A percentile compares a stretch with the other conserved stretches of the same genome.
Evolutionary conservation across 169 alveolate genomes (phyloP).

Genomic region (Plasmodium gaboni): DNA sequence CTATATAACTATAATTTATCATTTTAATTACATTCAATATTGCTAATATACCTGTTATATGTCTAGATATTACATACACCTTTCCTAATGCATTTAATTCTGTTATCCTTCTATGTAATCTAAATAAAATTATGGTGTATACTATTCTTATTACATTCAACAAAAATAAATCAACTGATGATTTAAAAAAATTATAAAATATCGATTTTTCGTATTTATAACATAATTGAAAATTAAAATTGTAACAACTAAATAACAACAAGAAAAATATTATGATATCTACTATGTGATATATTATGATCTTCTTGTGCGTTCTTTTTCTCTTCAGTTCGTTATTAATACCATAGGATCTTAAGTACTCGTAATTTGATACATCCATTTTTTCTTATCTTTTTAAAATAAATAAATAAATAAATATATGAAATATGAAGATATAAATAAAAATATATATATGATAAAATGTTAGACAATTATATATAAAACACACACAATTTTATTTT

Average conservation of each 20-base stretch:
- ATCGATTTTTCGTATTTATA: constrained; percentile 18
- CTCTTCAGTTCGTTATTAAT: constrained; percentile 43
- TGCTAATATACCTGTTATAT: constrained; percentile 31
- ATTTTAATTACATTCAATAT: constrained; percentile 21
- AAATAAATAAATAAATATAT: too few relatives aligned
- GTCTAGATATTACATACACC: constrained; percentile 6
- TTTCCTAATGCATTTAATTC: constrained; percentile 11
- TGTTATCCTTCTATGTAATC: constrained; percentile 13
- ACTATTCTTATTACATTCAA: constrained; percentile 23
- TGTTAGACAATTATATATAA: too few relatives aligned
- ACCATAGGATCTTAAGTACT: constrained; percentile 40
- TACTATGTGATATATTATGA: constrained; percentile 40
- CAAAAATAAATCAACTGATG: constrained; percentile 24
- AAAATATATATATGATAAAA: too few relatives aligned
- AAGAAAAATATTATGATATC: constrained; percentile 20
- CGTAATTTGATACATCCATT: constrained; percentile 62
- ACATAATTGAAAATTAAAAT: constrained; percentile 7
- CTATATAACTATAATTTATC: constrained; percentile 31
- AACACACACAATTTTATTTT: too few relatives aligned
- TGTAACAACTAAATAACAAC: constrained; percentile 35
- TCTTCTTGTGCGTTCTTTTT: constrained; percentile 12
- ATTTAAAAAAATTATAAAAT: constrained; percentile 43
- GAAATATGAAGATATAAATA: too few relatives aligned
- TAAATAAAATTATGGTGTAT: constrained; percentile 5
- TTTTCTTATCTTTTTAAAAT: not conserved